phyloP scores from a whole-genome alignment of 2,329 filamentous ascomycete genomes.

The Penicillium sumatraense region DNA sequence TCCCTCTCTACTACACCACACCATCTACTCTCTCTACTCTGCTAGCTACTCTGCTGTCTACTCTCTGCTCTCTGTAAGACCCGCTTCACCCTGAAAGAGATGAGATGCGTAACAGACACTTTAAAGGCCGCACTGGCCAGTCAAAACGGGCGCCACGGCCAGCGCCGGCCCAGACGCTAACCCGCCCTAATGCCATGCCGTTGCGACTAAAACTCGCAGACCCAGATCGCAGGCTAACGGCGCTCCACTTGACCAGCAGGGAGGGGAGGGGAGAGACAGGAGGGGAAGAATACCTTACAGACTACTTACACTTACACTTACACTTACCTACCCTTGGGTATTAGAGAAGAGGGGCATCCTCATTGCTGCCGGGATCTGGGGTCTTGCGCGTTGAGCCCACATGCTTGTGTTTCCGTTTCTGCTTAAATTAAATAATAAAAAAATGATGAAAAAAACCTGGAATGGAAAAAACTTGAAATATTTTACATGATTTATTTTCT shows the following conservation, averaged over 20 bases:
- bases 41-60: too few relatives aligned
- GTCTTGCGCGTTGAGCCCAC: conserved; percentile 7
- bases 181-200: conserved; percentile 24
- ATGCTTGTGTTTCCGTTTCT: background rate
- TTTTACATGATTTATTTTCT: background rate
- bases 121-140: conserved; percentile 25
- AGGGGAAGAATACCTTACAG: too few relatives aligned
- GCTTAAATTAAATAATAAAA: too few relatives aligned
- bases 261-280: too few relatives aligned
- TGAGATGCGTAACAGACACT: conserved; percentile 25
- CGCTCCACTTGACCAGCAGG: conserved; percentile 14
- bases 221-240: conserved; percentile 25
- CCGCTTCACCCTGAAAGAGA: conserved; percentile 30
- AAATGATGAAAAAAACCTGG: too few relatives aligned
- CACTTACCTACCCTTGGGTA: too few relatives aligned
- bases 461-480: too few relatives aligned
- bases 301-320: too few relatives aligned
- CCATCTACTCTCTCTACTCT: background rate
- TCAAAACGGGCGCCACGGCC: conserved; percentile 17
- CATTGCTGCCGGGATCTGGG: conserved; percentile 14
- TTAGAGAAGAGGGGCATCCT: too few relatives aligned
- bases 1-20: background rate
- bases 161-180: conserved; percentile 26
- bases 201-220: conserved; percentile 25
- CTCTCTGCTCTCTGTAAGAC: conserved; percentile 6